Evolutionary conservation across 1,284 basidiomycete genomes (phyloP), one percentile per base, ranked within the genome.

Genomic region (Ceratobasidium sp.): DNA sequence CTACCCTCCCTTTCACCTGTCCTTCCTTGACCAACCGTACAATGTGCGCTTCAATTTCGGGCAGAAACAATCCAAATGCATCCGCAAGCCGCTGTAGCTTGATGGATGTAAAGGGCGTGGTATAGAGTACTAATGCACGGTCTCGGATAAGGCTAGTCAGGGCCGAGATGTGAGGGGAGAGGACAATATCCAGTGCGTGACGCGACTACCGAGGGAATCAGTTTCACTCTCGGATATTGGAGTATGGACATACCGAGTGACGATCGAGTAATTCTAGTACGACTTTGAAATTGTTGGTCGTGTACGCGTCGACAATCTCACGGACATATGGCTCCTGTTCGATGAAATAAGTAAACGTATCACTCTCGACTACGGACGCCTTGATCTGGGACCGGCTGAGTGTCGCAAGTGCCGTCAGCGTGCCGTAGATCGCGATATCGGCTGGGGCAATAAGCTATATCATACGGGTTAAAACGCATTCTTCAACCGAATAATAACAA

Each of bases 311-410:
- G 42, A 94, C 82, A 42, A 96, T 84, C 69, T 94, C 93, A 34
- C 92, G 85, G 49, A 93, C 79, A 74, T 93, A 92, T 0, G 92
- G 89, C 76, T 94, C 93, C 73, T 91, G 87, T 74, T 96, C 94
- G 58, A 95, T 86, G 76, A 92, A 93, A 34, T 85, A 82, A 1
- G 86, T 83, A 73, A 94, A 91, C 3, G 82, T 81, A 1, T 87
- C 80, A 74, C 89, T 92, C 69, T 88, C 88, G 29, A 93, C 78
- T 12, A 94, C 80, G 35, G 76, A 84, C 0, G 83, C 75, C 74
- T 89, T 89, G 78, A 95, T 87, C n/a, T 83, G 80, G 0, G 84
- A 80, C 2, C 94, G 86, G 10, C 85, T 80, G 73, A 93, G 83
- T 35, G 86, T 89, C 0, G 93, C 89, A 12, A 96, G 83, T 1